Conservation (phyloP, 495 filamentous ascomycete genomes). For the Penicillium paxilli region DNA sequence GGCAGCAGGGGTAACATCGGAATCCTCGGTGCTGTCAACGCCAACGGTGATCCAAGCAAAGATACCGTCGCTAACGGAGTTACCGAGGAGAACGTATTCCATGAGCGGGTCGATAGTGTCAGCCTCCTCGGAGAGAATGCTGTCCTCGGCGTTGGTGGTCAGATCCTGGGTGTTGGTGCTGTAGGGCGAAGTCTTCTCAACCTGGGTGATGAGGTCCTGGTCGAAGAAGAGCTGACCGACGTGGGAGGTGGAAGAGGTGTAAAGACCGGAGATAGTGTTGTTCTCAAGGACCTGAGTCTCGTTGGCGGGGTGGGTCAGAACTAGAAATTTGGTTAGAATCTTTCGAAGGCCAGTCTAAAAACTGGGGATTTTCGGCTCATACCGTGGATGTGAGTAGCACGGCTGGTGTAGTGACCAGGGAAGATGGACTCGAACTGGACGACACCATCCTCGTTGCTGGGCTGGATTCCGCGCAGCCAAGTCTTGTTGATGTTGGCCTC, state of each 20-base stretch:
- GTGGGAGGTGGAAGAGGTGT: slow-evolving; percentile 40
- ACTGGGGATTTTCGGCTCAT: neutral
- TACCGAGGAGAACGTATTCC: slow-evolving; percentile 45
- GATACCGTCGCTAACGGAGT: slow-evolving; percentile 31
- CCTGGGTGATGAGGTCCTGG: slow-evolving; percentile 47
- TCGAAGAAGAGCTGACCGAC: slow-evolving; percentile 67
- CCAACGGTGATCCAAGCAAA: slow-evolving; percentile 40
- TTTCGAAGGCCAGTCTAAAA: neutral
- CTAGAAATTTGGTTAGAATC: slow-evolving; percentile 7
- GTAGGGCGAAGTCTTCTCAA: slow-evolving; percentile 54
- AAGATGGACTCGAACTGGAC: slow-evolving; percentile 52
- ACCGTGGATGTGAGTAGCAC: slow-evolving; percentile 38
- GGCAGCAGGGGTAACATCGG: slow-evolving; percentile 28
- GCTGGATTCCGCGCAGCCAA: slow-evolving; percentile 53
- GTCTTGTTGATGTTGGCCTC: slow-evolving; percentile 42
- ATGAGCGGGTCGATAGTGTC: slow-evolving; percentile 57
- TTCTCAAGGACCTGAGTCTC: slow-evolving; percentile 32
- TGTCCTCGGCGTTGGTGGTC: slow-evolving; percentile 54
- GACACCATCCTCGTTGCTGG: slow-evolving; percentile 49
- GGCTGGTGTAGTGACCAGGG: slow-evolving; percentile 55
- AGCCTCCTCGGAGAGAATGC: slow-evolving; percentile 45
- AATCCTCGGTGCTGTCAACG: slow-evolving; percentile 28
- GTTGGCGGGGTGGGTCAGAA: slow-evolving; percentile 38
- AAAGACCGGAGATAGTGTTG: slow-evolving; percentile 33
- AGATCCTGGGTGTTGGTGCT: slow-evolving; percentile 51